Evolutionary conservation across 208 protist species (phyloP), one percentile per base, ranked within the genome.

Genomic region (Leishmania amazonensis): DNA sequence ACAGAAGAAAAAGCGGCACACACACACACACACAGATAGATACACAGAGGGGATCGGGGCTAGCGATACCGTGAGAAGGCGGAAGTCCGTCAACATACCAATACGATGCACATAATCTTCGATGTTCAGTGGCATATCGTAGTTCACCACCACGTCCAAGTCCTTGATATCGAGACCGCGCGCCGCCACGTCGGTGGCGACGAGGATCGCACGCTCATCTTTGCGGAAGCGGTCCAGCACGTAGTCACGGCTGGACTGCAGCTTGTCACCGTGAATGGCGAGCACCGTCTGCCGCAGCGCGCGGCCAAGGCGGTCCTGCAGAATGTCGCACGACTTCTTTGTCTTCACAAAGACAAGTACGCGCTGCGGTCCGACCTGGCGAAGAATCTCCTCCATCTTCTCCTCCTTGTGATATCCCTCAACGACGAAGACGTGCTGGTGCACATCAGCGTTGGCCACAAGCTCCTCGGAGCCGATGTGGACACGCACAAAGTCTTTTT

Each of bases 121-220:
- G 88, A 99, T 99, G 80, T 99, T 99, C 47, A 98, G 95, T 17
- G 99, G 99, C 96, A 99, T 99, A 85, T 99, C 99, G 87, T 98
- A 99, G 85, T 99, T 99, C 80, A 99, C 98, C 17, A 99, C 99
- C 80, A 99, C 98, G 86, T 99, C 96, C 65, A 99, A 93, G 81
- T 99, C 89, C 57, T 98, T 97, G 85, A 99, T 99, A 84, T 99
- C 99, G 35, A 99, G 83, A 2, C 97, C 97, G 81, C 98, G 91
- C 19, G 94, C 91, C 7, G 98, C 98, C 13, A 99, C 97, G 75
- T 98, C 96, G 53, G 98, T 99, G 1, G 97, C 96, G 9, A 99
- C 91, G 4, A 98, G 88, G 51, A 99, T 88, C 0, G 90, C 89
- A 28, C 77, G 78, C 15, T 85, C 79, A 45, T 95, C 81, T 47